Conservation (phyloP, 2,329 filamentous ascomycete genomes). For the Nectriaceae sp. region DNA sequence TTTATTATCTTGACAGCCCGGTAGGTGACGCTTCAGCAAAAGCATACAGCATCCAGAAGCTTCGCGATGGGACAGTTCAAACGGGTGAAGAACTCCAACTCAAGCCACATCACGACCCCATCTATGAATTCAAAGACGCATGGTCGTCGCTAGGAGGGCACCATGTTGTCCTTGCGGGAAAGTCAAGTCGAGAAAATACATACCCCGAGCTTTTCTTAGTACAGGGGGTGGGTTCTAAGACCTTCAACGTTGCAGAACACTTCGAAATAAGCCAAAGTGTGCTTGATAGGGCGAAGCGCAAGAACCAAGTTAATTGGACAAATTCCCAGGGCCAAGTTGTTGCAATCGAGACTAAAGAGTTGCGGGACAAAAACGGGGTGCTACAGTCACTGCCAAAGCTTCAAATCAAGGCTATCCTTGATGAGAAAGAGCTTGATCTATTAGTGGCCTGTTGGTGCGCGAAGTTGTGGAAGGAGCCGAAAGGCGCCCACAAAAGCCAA, state of each 20-base stretch:
- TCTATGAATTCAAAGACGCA: neutral
- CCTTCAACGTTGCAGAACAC: neutral
- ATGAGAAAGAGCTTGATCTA: constrained; percentile 30
- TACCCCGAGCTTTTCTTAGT: neutral
- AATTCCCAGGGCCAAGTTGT: neutral
- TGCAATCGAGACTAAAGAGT: neutral
- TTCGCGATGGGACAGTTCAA: no score
- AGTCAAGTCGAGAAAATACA: neutral
- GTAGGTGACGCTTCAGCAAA: no score
- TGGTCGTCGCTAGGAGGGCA: neutral
- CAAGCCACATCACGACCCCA: no score
- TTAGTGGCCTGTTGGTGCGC: constrained; percentile 22
- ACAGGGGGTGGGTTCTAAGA: no score
- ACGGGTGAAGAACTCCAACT: no score
- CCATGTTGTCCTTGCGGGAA: neutral
- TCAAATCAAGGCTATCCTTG: constrained; percentile 2
- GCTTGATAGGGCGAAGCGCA: neutral
- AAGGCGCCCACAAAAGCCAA: neutral
- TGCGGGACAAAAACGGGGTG: neutral
- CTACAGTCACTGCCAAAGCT: neutral
- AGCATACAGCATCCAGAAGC: no score
- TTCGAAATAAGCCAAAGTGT: neutral
- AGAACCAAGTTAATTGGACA: neutral
- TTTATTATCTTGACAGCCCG: no score
- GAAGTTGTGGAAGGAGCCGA: neutral